Evolutionary conservation across 805 yeast genomes (phyloP), one percentile per base, ranked within the genome.

Genomic region (Candida anglica): DNA sequence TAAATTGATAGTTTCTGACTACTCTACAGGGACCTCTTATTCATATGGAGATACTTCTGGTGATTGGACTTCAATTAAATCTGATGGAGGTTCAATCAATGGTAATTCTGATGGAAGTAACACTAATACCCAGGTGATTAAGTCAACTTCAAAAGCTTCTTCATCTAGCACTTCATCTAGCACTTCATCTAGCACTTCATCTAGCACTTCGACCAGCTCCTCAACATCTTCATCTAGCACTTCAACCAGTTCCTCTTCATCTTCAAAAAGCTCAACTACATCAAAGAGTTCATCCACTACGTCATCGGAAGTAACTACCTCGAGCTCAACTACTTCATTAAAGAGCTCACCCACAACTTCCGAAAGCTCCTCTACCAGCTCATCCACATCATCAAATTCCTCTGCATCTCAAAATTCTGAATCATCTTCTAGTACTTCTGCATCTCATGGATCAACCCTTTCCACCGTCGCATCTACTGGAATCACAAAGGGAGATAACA

Each of bases 11-110:
- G 79, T 83, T 15, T 65, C 75, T 18, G 87, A 81, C 55, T 81
- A 79, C 51, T 79, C 86, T 2, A 60, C 77, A 14, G 88, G 87
- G 30, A 46, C 63, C 2, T 67, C 71, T 36, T 81, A 81, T 53
- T 48, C 61, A 16, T 80, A 80, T 48, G 49, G 62, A 29, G 85
- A 73, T 44, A 54, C 62, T 22, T 47, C 75, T 7, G 88, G 87
- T 34, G 43, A 54, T 18, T 77, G 80, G 78, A 52, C 63, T 28
- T 77, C 83, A 4, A 79, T 80, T 37, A 44, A 66, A 27, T 77
- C 83, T 11, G 57, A 58, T n/a, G 71, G 64, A 48, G 87, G 87
- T 41, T 49, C 61, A 30, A 70, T 86, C 23, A 69, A 77, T 38
- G 87, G 86, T 15, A 71, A 14, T 8, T 8, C 15, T 7, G 7